phyloP scores from a whole-genome alignment of 768 basidiomycete species.

The Termitomyces sp. region DNA sequence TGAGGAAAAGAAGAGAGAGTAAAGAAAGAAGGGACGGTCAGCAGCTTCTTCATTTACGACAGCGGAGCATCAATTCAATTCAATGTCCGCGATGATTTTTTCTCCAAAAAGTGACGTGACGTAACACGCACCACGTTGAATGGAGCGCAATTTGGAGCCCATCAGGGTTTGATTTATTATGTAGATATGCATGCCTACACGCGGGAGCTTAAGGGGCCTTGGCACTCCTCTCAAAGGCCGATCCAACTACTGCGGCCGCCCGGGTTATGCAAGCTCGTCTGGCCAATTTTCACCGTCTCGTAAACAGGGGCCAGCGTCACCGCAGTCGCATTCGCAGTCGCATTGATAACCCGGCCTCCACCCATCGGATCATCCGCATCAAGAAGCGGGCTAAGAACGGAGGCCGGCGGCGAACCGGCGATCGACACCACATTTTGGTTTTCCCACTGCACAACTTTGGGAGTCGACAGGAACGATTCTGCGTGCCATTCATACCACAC shows the following conservation, averaged over 20 bases:
- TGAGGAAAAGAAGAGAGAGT: slow-evolving; percentile 3
- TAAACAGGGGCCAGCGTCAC: slow-evolving; percentile 13
- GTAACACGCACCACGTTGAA: background rate
- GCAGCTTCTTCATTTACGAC: slow-evolving; percentile 1
- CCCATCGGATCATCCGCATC: slow-evolving; percentile 50
- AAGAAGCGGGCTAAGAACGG: slow-evolving; percentile 59
- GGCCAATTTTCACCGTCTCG: slow-evolving; percentile 84
- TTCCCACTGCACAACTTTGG: slow-evolving; percentile 21
- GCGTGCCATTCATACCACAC: slow-evolving; percentile 99
- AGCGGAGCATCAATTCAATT: slow-evolving; percentile 16
- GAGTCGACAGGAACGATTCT: slow-evolving; percentile 79
- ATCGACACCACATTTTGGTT: background rate
- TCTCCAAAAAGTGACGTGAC: background rate
- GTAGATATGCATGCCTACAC: too few relatives aligned
- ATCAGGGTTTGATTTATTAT: too few relatives aligned
- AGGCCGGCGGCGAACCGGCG: slow-evolving; percentile 14
- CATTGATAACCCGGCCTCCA: slow-evolving; percentile 4
- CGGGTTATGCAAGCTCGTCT: slow-evolving; percentile 89
- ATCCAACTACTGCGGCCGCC: slow-evolving; percentile 92
- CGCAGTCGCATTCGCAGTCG: background rate
- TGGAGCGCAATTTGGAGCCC: background rate
- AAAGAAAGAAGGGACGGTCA: background rate
- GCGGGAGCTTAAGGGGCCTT: too few relatives aligned
- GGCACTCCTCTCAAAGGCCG: slow-evolving; percentile 44
- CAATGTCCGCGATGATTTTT: slow-evolving; percentile 7